Evolutionary conservation across 2,329 filamentous ascomycete genomes (phyloP).

Genomic region (Polychaeton citri): DNA sequence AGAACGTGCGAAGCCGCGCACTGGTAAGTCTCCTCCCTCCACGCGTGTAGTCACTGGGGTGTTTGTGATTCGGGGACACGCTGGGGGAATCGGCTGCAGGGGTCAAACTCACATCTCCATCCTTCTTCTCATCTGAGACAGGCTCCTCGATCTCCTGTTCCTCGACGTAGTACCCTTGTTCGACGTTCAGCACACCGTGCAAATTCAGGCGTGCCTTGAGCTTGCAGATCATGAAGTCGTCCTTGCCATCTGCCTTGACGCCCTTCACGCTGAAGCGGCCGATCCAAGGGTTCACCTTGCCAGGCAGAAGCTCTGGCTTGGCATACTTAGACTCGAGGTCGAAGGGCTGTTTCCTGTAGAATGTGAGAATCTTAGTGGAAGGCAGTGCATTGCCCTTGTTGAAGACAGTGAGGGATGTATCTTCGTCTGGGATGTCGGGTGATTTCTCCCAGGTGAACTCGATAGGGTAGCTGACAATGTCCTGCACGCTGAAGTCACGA

Average conservation of each 20-base stretch:
- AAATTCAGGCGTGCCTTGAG: conserved; percentile 94
- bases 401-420: conserved; percentile 93
- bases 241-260: conserved; percentile 82
- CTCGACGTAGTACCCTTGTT: conserved; percentile 95
- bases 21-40: too few species aligned
- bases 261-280: conserved; percentile 96
- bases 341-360: conserved; percentile 96
- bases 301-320: conserved; percentile 72
- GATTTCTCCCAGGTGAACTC: conserved; percentile 99
- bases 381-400: conserved; percentile 94
- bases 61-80: too few species aligned
- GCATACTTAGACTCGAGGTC: conserved; percentile 91
- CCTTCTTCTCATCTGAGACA: conserved; percentile 56
- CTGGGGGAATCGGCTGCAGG: conserved; percentile 7
- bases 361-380: conserved; percentile 97
- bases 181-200: conserved; percentile 89
- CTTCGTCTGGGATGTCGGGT: conserved; percentile 93
- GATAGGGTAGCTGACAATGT: conserved; percentile 95
- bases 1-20: too few species aligned
- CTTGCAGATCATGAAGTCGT: conserved; percentile 99
- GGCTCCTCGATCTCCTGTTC: conserved; percentile 96
- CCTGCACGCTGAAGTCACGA: conserved; percentile 93
- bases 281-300: conserved; percentile 88
- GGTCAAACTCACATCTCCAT: conserved; percentile 54
- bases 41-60: too few species aligned